Conservation (phyloP, 805 yeast species). For the Wickerhamomyces rabaulensis region DNA sequence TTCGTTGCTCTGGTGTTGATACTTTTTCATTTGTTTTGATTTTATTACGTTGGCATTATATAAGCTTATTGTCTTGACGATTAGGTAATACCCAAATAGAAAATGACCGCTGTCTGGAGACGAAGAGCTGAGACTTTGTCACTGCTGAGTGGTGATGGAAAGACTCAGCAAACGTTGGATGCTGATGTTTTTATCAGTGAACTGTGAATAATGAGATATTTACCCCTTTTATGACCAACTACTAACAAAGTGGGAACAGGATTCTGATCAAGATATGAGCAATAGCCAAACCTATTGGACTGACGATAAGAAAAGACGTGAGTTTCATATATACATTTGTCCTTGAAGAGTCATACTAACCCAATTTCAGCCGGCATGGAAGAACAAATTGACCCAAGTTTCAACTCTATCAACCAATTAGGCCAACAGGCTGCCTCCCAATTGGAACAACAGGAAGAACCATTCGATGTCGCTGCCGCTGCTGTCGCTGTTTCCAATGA, state of each 20-base stretch:
- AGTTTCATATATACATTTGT: neutral
- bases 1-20: no score
- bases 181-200: neutral
- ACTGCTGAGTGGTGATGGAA: no score
- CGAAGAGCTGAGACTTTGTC: neutral
- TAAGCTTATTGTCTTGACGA: constrained; percentile 7
- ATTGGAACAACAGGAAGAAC: constrained; percentile 14
- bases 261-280: constrained; percentile 5
- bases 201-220: neutral
- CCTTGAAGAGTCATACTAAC: neutral
- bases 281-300: constrained; percentile 12
- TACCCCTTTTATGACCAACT: no score
- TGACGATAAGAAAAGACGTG: constrained; percentile 15
- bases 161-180: no score
- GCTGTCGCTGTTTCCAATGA: constrained; percentile 27
- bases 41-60: constrained; percentile 6
- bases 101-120: neutral
- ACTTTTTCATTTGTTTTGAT: constrained; percentile 3
- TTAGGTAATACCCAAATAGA: constrained; percentile 12
- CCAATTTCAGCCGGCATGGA: neutral
- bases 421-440: constrained; percentile 10
- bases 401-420: constrained; percentile 16
- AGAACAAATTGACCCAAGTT: constrained; percentile 27
- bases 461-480: constrained; percentile 31
- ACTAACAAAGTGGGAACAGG: no score